A percentile compares a stretch with the other conserved stretches of the same genome.
These are phyloP conservation scores for Alternaria arborescens DNA, from an alignment of 2,329 filamentous ascomycete genomes.

Conservation along the genomic window DNA sequence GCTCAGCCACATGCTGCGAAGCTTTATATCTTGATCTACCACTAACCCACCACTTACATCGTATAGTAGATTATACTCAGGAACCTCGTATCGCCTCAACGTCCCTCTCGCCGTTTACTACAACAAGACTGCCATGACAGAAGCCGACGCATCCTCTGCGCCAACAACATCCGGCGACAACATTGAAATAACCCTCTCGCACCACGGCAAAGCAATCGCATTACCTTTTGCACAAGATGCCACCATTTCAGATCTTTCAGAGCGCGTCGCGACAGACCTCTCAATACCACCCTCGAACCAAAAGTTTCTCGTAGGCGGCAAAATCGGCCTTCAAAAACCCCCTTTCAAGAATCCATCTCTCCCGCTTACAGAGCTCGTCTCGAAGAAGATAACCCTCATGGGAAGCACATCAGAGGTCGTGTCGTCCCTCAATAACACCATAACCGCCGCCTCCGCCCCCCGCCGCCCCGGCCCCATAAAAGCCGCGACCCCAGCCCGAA, in stretches of 20 bases:
- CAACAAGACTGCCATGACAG: slow-evolving; percentile 21
- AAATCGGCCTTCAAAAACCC: slow-evolving; percentile 69
- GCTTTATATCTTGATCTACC: slow-evolving; percentile 39
- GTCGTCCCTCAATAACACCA: slow-evolving; percentile 58
- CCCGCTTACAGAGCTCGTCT: slow-evolving; percentile 58
- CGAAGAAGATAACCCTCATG: slow-evolving; percentile 71
- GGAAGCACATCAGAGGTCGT: slow-evolving; percentile 70
- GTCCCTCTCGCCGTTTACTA: background rate
- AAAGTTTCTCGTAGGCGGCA: slow-evolving; percentile 72
- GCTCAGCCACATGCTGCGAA: slow-evolving; percentile 33
- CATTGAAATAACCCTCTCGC: slow-evolving; percentile 59
- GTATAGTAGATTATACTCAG: slow-evolving; percentile 9
- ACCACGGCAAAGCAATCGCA: slow-evolving; percentile 62
- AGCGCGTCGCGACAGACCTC: slow-evolving; percentile 64
- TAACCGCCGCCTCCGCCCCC: slow-evolving; percentile 50
- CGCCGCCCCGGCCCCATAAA: slow-evolving; percentile 53
- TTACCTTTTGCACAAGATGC: slow-evolving; percentile 59
- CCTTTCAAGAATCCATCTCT: slow-evolving; percentile 69
- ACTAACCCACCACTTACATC: slow-evolving; percentile 35
- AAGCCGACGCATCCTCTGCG: slow-evolving; percentile 14
- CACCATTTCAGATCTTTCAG: slow-evolving; percentile 67
- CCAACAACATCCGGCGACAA: slow-evolving; percentile 24
- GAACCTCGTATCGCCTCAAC: background rate
- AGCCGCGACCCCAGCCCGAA: slow-evolving; percentile 51
- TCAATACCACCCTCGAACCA: slow-evolving; percentile 70